Base-by-base conservation (phyloP, 257 asterid genomes). In the Solanum lignicaule region DNA sequence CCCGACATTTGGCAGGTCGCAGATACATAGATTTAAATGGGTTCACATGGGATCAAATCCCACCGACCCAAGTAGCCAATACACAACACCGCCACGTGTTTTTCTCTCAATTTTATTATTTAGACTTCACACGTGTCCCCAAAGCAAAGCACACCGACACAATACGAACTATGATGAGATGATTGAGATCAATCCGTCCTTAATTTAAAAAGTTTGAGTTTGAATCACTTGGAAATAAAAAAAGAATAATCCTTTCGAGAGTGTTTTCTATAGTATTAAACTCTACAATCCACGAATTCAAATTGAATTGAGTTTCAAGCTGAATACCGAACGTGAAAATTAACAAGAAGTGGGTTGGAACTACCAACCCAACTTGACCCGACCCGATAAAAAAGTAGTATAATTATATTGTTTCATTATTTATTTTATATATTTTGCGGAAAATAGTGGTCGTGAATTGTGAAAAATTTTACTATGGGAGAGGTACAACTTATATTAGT, bases 271-370 rank as follows among this genome's bases (percentile, higher is more conserved):
- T 20, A 7, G 5, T 58, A 21, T 7, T 9, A 4, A 60, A 21
- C 1, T 9, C 3, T 10, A 10, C 3, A 4, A 8, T 21, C 0
- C 6, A 4, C 0, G 1, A 23, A 10, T 62, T n/a, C 0, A n/a
- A 62, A n/a, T 10, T n/a, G 3, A 10, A 62, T n/a, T 2, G 3
- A 9, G 2, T 60, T 21, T 60, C 14, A 9, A 23, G 1, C 0
- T 21, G 13, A 21, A 58, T 58, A 58, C 0, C 8, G 1, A 62
- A 21, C 0, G 3, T 9, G 69, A 60, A 0, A 62, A 23, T 9
- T 62, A n/a, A 4, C 16, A 2, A 10, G 2, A 10, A 10, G 71
- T 4, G 71, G 13, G 71, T n/a, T 23, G 8, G 11, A 62, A 21
- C n/a, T 58, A 20, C 27, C 66, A 20, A 43, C 52, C 48, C 48